Conservation (phyloP, 257 asterid species). For the Solanum piurae region DNA sequence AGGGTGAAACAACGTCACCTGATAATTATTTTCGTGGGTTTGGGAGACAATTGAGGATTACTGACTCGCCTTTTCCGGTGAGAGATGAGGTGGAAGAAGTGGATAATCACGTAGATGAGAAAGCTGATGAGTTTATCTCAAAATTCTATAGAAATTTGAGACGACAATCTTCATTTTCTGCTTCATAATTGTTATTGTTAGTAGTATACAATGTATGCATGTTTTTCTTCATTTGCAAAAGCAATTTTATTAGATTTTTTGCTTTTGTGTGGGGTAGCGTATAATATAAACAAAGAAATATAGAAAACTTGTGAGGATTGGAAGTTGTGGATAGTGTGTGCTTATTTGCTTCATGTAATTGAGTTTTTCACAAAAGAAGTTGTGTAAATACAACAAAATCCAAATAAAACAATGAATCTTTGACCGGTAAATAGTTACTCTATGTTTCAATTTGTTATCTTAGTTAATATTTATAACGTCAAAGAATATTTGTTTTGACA, state of each 20-base stretch:
- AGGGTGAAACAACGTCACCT: not conserved
- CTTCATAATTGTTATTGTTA: not conserved
- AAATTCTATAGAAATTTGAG: slow-evolving; percentile 6
- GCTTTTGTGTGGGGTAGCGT: not conserved
- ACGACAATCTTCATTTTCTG: not conserved
- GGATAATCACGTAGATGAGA: slow-evolving; percentile 3
- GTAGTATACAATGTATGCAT: not conserved
- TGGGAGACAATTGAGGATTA: slow-evolving; percentile 9
- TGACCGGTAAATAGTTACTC: not conserved
- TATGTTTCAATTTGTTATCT: not conserved
- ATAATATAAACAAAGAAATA: not conserved
- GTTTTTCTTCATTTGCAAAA: not conserved
- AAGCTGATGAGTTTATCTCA: slow-evolving; percentile 9
- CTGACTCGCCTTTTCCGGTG: slow-evolving; percentile 10
- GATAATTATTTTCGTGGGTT: not conserved
- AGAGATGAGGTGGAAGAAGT: not conserved
- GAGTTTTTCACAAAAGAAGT: not conserved
- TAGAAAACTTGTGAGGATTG: not conserved
- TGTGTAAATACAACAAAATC: not conserved
- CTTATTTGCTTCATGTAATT: not conserved
- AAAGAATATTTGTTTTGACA: too few relatives aligned
- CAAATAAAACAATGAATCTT: not conserved
- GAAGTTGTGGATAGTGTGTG: not conserved
- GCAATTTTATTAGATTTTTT: not conserved
- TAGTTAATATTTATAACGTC: too few relatives aligned